Base-by-base conservation (phyloP, 1,139 yeast species). In the Protomyces inouyei region DNA sequence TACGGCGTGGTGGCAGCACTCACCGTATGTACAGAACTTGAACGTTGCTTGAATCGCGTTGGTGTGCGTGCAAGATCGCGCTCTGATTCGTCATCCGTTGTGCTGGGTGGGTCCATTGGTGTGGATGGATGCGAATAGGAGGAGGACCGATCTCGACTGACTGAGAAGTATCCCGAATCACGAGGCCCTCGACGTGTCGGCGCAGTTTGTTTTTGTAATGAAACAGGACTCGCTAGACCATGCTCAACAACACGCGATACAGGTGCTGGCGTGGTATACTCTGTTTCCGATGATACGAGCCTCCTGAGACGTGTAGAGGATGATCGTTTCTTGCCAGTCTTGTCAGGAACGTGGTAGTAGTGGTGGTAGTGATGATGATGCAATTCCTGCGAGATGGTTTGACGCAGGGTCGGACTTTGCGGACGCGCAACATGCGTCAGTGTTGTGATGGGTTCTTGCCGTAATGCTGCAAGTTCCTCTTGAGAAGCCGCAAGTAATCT, bases 291-390 rank as follows among this genome's bases (percentile, higher is more conserved):
- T 2, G 48, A 43, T 0, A 9, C 12, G 18, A 21, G 18, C 5
- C 32, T 4, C 6, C 48, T 25, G 25, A 43, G 16, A 9, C 48
- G 25, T 9, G 48, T 12, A 18, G 21, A 18, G 12, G 32, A 16
- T 9, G 8, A 16, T 5, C 54, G 43, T 43, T 56, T 56, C 10
- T 10, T 4, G 32, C 16, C 8, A n/a, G 43, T 32, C 54, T 36
- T 52, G 43, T 38, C 43, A 4, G 45, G 43, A 14, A 59, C 52
- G 23, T 59, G 63, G 40, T 59, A 59, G 48, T 43, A 43, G 43
- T 59, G 63, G 21, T 59, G 54, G 45, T 59, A 55, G 18, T 59
- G 55, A 28, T 59, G 63, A n/a, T 59, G 53, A 28, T 59, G 63
- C 18, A 59, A 18, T 43, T 59, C 63, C 52, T 59, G 63, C 2